Base-by-base conservation (phyloP, 192 early-diverging fungal genomes). In the Backusella psychrophila region DNA sequence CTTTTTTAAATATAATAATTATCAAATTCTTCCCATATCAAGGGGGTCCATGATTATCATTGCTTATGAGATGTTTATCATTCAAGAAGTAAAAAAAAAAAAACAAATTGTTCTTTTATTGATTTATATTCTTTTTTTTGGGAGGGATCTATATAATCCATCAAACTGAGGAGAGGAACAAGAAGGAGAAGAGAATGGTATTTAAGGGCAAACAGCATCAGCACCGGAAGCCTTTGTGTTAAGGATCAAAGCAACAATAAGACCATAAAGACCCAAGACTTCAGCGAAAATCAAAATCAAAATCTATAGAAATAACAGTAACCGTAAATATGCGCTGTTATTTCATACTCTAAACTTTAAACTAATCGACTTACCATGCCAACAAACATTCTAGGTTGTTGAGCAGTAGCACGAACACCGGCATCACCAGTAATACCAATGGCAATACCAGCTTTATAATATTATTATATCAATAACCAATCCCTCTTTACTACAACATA, bases 231-330 rank as follows among this genome's bases (percentile, higher is more conserved):
- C 88, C 85, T 94, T 96, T 70, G 98, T 98, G 89, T 99, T 99
- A 72, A 99, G 85, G 76, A 99, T 99, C 72, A 99, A 90, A 36
- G 94, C 95, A 29, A 99, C 97, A 82, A 98, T 98, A 46, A 99
- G 88, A 31, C 97, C 97, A 84, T 98, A 98, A 66, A 98, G 90
- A 81, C 95, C 96, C 81, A 99, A 87, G 15, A 99, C 98, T 90
- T 99, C 98, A 74, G 97, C 96, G 85, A 99, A 99, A 92, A 99
- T 99, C 66, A 99, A 92, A 76, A 99, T 97, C 81, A 99, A 87
- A 75, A 83, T 76, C 82, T 77, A 74, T 89, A 85, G 29, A 69
- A 75, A 14, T 78, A 53, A 33, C 31, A 66, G n/a, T 39, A 36
- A 65, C 94, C 67, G 42, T 78, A 46, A 26, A 8, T 17, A 52